A percentile compares a stretch with the other conserved stretches of the same genome.
These are phyloP conservation scores for Pestalotiopsis sp. DNA, from an alignment of 2,329 filamentous ascomycete genomes.

Conservation along the genomic window DNA sequence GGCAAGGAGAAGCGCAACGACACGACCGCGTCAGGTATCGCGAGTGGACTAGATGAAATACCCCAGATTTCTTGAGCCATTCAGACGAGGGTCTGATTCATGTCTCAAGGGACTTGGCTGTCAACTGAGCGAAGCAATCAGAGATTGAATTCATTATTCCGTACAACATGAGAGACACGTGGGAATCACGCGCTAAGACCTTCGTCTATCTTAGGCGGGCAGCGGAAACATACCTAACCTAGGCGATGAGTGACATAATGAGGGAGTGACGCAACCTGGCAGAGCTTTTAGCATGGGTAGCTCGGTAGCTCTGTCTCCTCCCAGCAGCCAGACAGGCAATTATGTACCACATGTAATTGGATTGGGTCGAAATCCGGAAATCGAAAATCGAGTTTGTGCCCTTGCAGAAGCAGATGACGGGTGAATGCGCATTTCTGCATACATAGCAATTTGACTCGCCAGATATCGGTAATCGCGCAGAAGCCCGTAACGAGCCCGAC, in stretches of 20 bases:
- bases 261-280: background rate
- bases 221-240: background rate
- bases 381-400: background rate
- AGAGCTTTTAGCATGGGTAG: background rate
- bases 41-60: too few relatives aligned
- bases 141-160: background rate
- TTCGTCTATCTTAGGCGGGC: background rate
- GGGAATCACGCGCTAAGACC: background rate
- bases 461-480: background rate
- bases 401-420: background rate
- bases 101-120: background rate
- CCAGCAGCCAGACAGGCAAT: background rate
- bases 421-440: too few relatives aligned
- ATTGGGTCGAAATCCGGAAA: background rate
- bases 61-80: too few relatives aligned
- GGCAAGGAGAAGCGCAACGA: too few relatives aligned
- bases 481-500: background rate
- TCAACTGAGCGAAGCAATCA: background rate
- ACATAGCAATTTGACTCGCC: background rate
- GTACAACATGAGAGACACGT: background rate
- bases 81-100: too few relatives aligned
- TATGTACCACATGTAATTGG: background rate
- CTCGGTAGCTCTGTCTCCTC: background rate
- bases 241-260: background rate
- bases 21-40: too few relatives aligned